phyloP scores from a whole-genome alignment of 2,329 filamentous ascomycete species.

The Cadophora malorum region DNA sequence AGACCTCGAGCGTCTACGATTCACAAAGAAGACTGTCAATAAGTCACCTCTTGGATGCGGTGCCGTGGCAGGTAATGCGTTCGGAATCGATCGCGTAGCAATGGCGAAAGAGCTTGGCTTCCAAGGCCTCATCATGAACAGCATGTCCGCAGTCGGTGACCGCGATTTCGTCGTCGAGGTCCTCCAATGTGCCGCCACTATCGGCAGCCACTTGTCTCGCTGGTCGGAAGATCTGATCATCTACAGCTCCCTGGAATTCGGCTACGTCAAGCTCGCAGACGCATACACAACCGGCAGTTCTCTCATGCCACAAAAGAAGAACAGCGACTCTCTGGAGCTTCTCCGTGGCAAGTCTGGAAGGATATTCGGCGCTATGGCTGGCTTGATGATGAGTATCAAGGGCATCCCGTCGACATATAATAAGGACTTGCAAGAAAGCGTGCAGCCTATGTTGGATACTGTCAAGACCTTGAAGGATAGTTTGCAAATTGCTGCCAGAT shows the following conservation, averaged over 20 bases:
- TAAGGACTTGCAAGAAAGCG: conserved; percentile 73
- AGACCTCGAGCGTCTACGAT: conserved; percentile 77
- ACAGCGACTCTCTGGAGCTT: conserved; percentile 75
- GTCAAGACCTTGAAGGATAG: conserved; percentile 83
- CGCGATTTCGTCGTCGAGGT: conserved; percentile 83
- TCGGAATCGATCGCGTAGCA: conserved; percentile 78
- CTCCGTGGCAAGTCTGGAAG: conserved; percentile 79
- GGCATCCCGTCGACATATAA: conserved; percentile 62
- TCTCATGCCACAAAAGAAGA: conserved; percentile 71
- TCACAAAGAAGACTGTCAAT: conserved; percentile 26
- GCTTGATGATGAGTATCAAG: conserved; percentile 74
- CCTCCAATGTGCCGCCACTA: conserved; percentile 64
- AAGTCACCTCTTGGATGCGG: conserved; percentile 48
- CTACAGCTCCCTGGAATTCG: conserved; percentile 73
- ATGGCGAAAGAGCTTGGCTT: conserved; percentile 86
- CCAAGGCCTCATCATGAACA: conserved; percentile 61
- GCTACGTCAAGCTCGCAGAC: conserved; percentile 77
- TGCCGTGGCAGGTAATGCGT: conserved; percentile 82
- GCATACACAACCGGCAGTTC: conserved; percentile 77
- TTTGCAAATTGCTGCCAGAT: conserved; percentile 81
- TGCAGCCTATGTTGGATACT: conserved; percentile 84
- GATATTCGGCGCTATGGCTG: conserved; percentile 81
- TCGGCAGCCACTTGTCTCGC: conserved; percentile 4
- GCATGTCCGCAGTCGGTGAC: neutral
- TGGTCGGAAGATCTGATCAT: conserved; percentile 89